Evolutionary conservation across 352 stramenopile species (phyloP).

Genomic region (Phytopythium boreale): DNA sequence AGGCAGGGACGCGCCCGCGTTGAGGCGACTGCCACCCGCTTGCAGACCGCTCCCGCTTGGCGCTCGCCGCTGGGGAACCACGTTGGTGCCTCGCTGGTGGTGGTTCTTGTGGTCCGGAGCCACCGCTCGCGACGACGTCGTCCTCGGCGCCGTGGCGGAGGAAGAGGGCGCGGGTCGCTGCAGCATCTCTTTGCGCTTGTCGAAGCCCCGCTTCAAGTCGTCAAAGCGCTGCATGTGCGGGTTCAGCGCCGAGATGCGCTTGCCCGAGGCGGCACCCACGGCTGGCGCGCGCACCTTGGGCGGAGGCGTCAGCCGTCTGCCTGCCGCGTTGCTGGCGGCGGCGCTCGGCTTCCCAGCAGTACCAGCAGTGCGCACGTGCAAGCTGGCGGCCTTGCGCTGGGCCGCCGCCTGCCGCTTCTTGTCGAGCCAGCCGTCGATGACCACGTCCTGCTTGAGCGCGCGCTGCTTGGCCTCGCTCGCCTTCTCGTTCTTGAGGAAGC

Average conservation of each 20-base stretch:
- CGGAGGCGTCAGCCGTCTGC: conserved; percentile 20
- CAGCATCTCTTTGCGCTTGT: conserved; percentile 50
- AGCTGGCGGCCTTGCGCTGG: conserved; percentile 42
- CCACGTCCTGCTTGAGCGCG: conserved; percentile 56
- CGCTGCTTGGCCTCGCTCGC: conserved; percentile 27
- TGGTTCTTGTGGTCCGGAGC: neutral
- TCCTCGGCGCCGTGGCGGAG: neutral
- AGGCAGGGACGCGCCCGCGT: neutral
- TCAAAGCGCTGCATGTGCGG: conserved; percentile 62
- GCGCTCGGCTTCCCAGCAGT: neutral
- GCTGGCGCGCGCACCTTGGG: conserved; percentile 42
- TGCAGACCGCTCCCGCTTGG: neutral
- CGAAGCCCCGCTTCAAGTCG: conserved; percentile 59
- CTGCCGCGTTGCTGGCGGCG: conserved; percentile 14
- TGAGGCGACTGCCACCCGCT: neutral
- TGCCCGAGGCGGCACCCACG: conserved; percentile 47
- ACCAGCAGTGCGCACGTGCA: conserved; percentile 19
- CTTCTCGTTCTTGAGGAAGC: conserved; percentile 62
- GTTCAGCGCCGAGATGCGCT: conserved; percentile 41
- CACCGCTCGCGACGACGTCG: neutral
- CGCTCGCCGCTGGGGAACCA: neutral
- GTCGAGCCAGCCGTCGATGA: conserved; percentile 73
- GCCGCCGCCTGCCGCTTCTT: conserved; percentile 59
- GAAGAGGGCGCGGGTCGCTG: conserved; percentile 26
- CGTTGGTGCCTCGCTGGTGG: neutral